Conservation (phyloP, 116 monocot genomes). For the Dioscorea cayenensis region DNA sequence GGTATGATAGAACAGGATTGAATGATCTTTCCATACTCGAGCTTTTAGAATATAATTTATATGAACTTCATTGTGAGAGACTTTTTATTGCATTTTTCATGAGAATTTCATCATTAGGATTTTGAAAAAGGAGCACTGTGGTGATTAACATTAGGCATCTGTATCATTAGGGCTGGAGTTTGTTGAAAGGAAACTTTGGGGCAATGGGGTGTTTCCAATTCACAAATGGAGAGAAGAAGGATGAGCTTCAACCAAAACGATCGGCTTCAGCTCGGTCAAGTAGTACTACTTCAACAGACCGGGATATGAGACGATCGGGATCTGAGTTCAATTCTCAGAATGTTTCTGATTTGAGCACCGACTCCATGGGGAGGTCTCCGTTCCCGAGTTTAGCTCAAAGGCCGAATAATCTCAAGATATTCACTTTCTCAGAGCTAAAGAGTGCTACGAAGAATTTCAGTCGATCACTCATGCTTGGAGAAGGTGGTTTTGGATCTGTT, state of each 20-base stretch:
- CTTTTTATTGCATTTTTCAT: too few species aligned
- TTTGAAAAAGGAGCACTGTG: too few species aligned
- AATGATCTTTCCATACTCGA: too few species aligned
- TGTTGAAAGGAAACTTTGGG: not conserved
- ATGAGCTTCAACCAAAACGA: slow-evolving; percentile 16
- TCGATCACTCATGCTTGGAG: slow-evolving; percentile 76
- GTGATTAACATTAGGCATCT: not conserved
- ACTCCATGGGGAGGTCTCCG: slow-evolving; percentile 46
- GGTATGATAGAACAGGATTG: too few species aligned
- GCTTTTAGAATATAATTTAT: too few species aligned
- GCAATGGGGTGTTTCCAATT: slow-evolving; percentile 72
- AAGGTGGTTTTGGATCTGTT: slow-evolving; percentile 95
- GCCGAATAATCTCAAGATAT: slow-evolving; percentile 53
- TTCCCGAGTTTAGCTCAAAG: slow-evolving; percentile 51
- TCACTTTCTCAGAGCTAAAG: slow-evolving; percentile 69
- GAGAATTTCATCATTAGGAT: too few species aligned
- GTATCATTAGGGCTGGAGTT: not conserved
- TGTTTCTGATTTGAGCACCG: slow-evolving; percentile 47
- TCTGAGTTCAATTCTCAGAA: slow-evolving; percentile 49
- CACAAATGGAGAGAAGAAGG: slow-evolving; percentile 38
- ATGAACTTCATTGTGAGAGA: too few species aligned
- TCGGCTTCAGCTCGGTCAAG: slow-evolving; percentile 49
- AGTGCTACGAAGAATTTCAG: slow-evolving; percentile 78
- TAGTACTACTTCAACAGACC: slow-evolving; percentile 58
- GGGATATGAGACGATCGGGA: slow-evolving; percentile 49